Evolutionary conservation across 805 yeast genomes (phyloP).

Genomic region (Hanseniaspora mollemarum): DNA sequence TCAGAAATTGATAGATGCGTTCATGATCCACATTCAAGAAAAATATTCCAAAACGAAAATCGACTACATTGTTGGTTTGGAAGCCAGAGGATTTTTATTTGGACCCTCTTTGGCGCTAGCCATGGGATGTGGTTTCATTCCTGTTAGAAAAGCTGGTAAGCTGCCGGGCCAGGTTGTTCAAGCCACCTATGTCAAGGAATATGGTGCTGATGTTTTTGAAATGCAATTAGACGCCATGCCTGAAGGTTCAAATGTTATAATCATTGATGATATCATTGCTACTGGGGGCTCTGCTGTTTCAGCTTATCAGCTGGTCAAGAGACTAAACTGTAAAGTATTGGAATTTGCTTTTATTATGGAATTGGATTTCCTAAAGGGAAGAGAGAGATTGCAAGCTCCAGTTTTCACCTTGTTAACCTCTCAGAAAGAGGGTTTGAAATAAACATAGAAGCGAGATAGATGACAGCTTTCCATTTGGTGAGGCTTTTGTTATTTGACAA

Average conservation of each 20-base stretch:
- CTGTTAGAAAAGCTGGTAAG: conserved; percentile 91
- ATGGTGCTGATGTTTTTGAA: conserved; percentile 82
- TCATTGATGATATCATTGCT: conserved; percentile 94
- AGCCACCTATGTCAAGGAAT: conserved; percentile 78
- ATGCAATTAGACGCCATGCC: conserved; percentile 76
- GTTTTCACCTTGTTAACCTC: conserved; percentile 82
- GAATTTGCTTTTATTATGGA: conserved; percentile 89
- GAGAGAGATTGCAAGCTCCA: conserved; percentile 74
- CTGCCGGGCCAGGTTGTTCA: conserved; percentile 72
- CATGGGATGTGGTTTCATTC: conserved; percentile 80
- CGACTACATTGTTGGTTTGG: conserved; percentile 87
- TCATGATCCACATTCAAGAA: conserved; percentile 58
- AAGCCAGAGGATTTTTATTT: conserved; percentile 91
- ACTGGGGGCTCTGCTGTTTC: conserved; percentile 96
- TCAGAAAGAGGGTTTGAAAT: conserved; percentile 46
- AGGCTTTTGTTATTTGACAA: too few relatives aligned
- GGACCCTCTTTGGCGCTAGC: conserved; percentile 93
- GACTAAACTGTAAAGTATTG: conserved; percentile 57
- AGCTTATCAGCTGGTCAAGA: conserved; percentile 71
- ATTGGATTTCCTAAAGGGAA: conserved; percentile 86
- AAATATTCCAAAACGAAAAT: conserved; percentile 47
- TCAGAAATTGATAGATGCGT: conserved; percentile 69
- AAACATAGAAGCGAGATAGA: neutral
- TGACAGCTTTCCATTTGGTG: too few relatives aligned
- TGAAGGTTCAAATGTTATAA: conserved; percentile 65